Base-by-base conservation (phyloP, 2,329 filamentous ascomycete species). In the Simplicillium aogashimaense region DNA sequence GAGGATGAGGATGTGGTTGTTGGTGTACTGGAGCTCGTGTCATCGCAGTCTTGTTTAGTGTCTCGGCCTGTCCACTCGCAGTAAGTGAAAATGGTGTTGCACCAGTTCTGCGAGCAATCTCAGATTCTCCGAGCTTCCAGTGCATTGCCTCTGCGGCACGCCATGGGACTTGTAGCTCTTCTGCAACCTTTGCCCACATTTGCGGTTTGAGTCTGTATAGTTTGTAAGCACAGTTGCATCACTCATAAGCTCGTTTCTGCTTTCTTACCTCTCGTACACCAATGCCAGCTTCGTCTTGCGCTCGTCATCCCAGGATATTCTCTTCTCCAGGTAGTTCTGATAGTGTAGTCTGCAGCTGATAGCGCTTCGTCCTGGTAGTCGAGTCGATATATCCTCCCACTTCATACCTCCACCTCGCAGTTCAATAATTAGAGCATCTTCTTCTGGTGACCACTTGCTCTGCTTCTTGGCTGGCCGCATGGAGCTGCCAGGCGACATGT, bases 311-410 rank as follows among this genome's bases (percentile, higher is more conserved):
- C 90, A 97, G 58, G 94, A 87, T 53, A 86, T 88, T 42, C 88
- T 76, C 54, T 88, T 77, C 62, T 98, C 92, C 39, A 95, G 76
- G 58, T 97, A 97, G 59, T 98, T 98, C 55, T 97, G 90, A 60
- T 95, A 97, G 56, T 95, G 88, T 38, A 97, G 72, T 34, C 90
- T 81, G 61, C 90, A 97, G 52, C 88, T 94, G 54, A 95, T 95
- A 42, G 88, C 83, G 62, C 88, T 95, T 51, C 92, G 78, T 46
- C 90, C 90, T 3, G 88, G 89, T 37, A 97, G 68, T 40, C 83
- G 78, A 66, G 90, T 94, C 46, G 87, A 94, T 53, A 97, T 95
- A 61, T 97, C 90, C 57, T 97, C 90, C 92, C 90, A 97, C 59
- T 97, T 97, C 87, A 95, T 95, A 8, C 86, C 86, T 51, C 81